Base-by-base conservation (phyloP, 2,329 filamentous ascomycete species). In the Botrytis tulipae region DNA sequence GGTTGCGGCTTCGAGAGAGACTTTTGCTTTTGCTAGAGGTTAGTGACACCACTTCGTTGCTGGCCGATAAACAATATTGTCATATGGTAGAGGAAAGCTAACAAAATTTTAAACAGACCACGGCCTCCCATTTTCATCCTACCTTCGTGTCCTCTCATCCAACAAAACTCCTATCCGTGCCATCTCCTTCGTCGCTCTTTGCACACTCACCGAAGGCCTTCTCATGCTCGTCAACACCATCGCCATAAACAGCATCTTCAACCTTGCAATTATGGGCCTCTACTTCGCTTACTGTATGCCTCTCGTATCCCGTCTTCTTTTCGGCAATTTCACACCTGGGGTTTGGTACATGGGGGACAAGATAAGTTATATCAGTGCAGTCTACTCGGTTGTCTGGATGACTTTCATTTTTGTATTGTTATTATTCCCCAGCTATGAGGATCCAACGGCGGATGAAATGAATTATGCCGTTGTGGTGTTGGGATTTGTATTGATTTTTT, bases 261-360 rank as follows among this genome's bases (percentile, higher is more conserved):
- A 82, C 75, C 73, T 81, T 29, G 79, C 79, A 5, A 81, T 81
- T 60, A 81, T 80, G 79, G 80, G 80, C 25, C 77, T 81, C 42
- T 81, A 81, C 73, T 80, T 81, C 62, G 79, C 80, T 12, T 81
- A 81, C 73, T 80, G 79, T 65, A 80, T 81, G 80, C 80, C 80
- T 4, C 76, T 81, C 7, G 72, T 81, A 25, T 75, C 79, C 1
- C 78, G 80, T 29, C 74, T 81, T 22, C 40, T 76, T 10, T 80
- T 80, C 71, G 51, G 76, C 12, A 61, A 80, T 69, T 81, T 81
- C 73, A 78, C 73, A 10, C 80, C 80, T 0, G 80, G 80, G 2
- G 77, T 80, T 2, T 81, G 76, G 76, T 81, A 81, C 68, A 79
- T 80, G 77, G 80, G 80, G 37, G 73, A 78, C 25, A 79, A 70